phyloP scores from a whole-genome alignment of 1,284 basidiomycete genomes.

The Malassezia arunalokei region DNA sequence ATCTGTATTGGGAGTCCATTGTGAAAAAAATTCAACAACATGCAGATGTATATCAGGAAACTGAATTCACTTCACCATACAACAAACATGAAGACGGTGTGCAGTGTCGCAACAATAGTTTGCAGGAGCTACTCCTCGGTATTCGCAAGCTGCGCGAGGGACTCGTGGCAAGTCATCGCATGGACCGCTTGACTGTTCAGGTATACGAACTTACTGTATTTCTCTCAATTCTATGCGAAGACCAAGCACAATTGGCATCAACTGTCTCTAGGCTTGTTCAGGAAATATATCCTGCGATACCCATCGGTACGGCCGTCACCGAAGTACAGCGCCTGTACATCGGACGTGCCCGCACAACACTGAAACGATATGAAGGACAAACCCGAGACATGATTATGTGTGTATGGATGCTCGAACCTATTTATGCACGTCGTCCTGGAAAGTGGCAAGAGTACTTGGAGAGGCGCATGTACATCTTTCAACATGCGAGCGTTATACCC shows the following conservation, averaged over 20 bases:
- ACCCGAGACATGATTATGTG: neutral
- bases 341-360: too few species aligned
- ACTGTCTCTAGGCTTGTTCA: conserved; percentile 1
- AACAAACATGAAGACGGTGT: neutral
- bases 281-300: conserved; percentile 1
- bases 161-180: conserved; percentile 4
- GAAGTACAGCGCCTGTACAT: too few species aligned
- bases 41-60: neutral
- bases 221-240: neutral
- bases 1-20: conserved; percentile 7
- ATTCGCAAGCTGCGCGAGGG: conserved; percentile 16
- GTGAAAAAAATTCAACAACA: neutral
- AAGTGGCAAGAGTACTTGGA: conserved; percentile 9
- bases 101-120: neutral
- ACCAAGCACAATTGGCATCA: neutral
- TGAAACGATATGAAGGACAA: too few species aligned
- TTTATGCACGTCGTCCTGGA: neutral
- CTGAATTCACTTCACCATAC: neutral
- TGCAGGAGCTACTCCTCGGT: neutral
- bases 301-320: neutral
- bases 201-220: conserved; percentile 13
- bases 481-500: neutral
- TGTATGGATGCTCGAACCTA: conserved; percentile 8
- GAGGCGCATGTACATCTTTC: neutral
- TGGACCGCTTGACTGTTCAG: conserved; percentile 6